Base-by-base conservation (phyloP, 1,139 yeast genomes). In the Sugiyamaella xylanicola region DNA sequence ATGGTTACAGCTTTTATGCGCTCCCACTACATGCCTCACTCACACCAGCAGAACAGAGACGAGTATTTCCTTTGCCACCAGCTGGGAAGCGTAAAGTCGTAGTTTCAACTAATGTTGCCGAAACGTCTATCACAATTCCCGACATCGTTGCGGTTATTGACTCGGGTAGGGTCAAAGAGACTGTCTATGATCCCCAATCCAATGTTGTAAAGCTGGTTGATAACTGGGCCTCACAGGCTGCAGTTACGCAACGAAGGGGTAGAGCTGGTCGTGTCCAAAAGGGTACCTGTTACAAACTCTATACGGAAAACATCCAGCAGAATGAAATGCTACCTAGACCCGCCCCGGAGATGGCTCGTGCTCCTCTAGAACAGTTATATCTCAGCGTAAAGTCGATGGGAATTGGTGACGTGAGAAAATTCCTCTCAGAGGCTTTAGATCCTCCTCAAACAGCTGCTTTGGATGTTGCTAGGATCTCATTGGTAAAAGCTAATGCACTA, bases 211-310 rank as follows among this genome's bases (percentile, higher is more conserved):
- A 81, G 58, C 77, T 93, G 44, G 77, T 85, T 2, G 98, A 92
- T 66, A 77, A 80, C 2, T 92, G 96, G 91, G 90, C 92, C 36
- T 92, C 98, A 0, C 81, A 81, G 61, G 97, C 98, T 0, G 97
- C 95, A 66, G 85, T 86, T n/a, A 82, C 84, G 43, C 99, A 93
- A 71, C 81, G 99, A 72, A 78, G 97, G 68, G 99, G 99, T 68
- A 88, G 99, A 77, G 95, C 98, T n/a, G 99, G 99, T 61, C 93
- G 99, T 80, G 91, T 92, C 15, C 81, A 85, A 25, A 78, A 77
- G 29, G 99, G 99, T 58, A 76, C 76, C 11, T 91, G 97, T 61
- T 93, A 84, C 72, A 92, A 88, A 66, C 70, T 93, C 48, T 93
- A 83, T 70, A 86, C 97, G 0, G 72, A 75, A 54, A 81, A 80